Evolutionary conservation across 345 rosid species (phyloP), one percentile per base, ranked within the genome.

Genomic region (Gossypium bickii): DNA sequence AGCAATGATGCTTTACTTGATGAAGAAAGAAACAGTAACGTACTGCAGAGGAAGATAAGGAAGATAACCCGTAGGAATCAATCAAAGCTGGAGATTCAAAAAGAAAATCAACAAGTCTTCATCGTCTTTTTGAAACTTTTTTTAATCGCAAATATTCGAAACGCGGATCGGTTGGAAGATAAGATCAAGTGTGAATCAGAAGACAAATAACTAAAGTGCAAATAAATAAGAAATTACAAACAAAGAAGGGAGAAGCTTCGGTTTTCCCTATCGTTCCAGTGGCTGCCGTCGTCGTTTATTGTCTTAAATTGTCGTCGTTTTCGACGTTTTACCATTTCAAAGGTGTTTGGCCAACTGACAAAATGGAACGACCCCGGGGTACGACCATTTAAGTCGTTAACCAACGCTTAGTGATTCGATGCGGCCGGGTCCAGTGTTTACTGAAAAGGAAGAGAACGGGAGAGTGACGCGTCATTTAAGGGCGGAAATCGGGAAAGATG

Each of bases 21-120:
- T n/a, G 74, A 38, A 53, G 29, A 18, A 53, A 70, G 41, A 34
- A 70, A 53, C 34, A 8, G 44, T 49, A 49, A 22, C 58, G 72
- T 68, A 49, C 44, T 49, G 72, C 11, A 27, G 58, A 68, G 72
- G 63, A 38, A 70, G 62, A 70, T 29, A 53, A 68, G 72, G 63
- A 70, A 70, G 62, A 70, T 29, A 53, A 70, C 7, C 24, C 25
- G 49, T 25, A 53, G 18, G 45, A 70, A 52, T 55, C 47, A 34
- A 70, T 55, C 60, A 34, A 70, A 70, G 47, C n/a, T 55, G 48
- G 18, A 20, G 74, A 55, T 49, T 49, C 45, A 25, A 68, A 34
- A 68, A 12, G 24, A 17, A n/a, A 68, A 49, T 68, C 58, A 68
- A 51, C 58, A 68, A 25, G 2, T 3, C 72, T 68, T 9, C 72